These are phyloP conservation scores for Botrytis elliptica DNA, from an alignment of 2,329 filamentous ascomycete species.

Conservation along the genomic window DNA sequence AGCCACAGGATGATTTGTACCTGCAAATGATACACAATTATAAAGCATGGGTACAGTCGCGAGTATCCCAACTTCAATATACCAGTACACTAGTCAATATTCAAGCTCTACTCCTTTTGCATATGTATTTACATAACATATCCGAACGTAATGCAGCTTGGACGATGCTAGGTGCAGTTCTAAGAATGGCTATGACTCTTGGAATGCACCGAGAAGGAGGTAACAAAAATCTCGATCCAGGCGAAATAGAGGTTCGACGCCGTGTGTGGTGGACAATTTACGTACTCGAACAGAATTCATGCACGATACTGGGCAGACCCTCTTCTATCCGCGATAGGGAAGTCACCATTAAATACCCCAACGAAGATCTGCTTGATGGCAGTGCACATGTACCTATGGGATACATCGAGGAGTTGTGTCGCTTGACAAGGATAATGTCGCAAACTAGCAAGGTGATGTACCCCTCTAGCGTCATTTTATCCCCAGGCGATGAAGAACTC, in stretches of 20 bases:
- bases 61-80: conserved; percentile 41
- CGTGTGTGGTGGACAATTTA: conserved; percentile 39
- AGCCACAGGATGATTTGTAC: conserved; percentile 37
- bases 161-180: conserved; percentile 44
- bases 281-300: conserved; percentile 36
- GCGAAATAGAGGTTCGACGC: conserved; percentile 36
- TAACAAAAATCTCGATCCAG: conserved; percentile 40
- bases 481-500: conserved; percentile 27
- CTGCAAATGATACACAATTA: conserved; percentile 41
- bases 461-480: conserved; percentile 26
- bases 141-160: conserved; percentile 45
- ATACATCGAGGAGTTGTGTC: conserved; percentile 34
- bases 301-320: conserved; percentile 36
- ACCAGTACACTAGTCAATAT: conserved; percentile 44
- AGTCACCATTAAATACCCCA: conserved; percentile 35
- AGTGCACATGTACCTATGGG: conserved; percentile 30
- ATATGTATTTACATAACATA: conserved; percentile 44
- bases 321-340: conserved; percentile 36
- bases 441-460: conserved; percentile 36
- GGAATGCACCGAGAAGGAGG: conserved; percentile 46
- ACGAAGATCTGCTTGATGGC: conserved; percentile 36
- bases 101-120: conserved; percentile 45
- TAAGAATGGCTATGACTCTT: conserved; percentile 45
- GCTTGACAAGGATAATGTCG: conserved; percentile 32
- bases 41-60: conserved; percentile 38